Conservation (phyloP, 306 rosid species). For the Hippophae tibetana region DNA sequence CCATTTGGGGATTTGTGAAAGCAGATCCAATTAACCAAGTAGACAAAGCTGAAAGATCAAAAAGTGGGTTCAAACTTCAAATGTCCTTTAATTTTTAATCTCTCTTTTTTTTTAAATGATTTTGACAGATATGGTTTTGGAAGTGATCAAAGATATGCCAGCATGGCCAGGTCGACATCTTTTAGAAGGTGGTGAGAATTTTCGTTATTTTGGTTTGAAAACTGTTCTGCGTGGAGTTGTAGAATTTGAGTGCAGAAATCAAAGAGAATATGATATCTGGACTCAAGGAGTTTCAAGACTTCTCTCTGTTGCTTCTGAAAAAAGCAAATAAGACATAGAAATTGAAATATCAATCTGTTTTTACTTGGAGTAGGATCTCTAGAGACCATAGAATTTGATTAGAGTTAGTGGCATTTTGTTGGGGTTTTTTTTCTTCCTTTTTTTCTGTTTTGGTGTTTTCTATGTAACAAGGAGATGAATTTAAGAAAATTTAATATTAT, state of each 20-base stretch:
- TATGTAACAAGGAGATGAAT: constrained; percentile 39
- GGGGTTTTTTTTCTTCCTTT: constrained; percentile 27
- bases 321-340: constrained; percentile 36
- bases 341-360: constrained; percentile 14
- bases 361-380: constrained; percentile 1
- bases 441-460: constrained; percentile 3
- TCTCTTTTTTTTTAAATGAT: constrained; percentile 3
- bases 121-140: constrained; percentile 65
- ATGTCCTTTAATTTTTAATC: constrained; percentile 22
- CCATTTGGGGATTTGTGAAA: constrained; percentile 76
- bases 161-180: constrained; percentile 97
- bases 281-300: constrained; percentile 85
- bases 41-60: too few species aligned
- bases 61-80: constrained; percentile 25
- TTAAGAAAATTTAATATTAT: constrained; percentile 10
- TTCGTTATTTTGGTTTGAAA: constrained; percentile 85
- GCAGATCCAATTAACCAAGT: constrained; percentile 5
- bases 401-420: constrained; percentile 23
- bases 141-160: constrained; percentile 68
- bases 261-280: constrained; percentile 83
- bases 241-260: constrained; percentile 77
- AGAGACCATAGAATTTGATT: constrained; percentile 11
- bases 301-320: constrained; percentile 56
- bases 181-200: constrained; percentile 70
- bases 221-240: constrained; percentile 63